Evolutionary conservation across 2,329 filamentous ascomycete species (phyloP), one percentile per base, ranked within the genome.

Genomic region (Xylaria sp.): DNA sequence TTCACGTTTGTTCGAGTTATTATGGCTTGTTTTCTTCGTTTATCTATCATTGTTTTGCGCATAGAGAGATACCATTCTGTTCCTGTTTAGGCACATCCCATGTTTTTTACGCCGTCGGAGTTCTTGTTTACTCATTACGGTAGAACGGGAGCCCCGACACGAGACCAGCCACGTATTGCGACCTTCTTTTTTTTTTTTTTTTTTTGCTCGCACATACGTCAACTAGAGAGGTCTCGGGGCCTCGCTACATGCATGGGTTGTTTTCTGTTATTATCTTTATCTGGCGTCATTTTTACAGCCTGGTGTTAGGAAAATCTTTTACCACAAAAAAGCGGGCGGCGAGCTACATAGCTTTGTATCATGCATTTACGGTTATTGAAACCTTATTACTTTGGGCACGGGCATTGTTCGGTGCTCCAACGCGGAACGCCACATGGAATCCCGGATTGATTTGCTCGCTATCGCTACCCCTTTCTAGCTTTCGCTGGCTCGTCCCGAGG

Each of bases 61-160:
- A 75, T 76, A 76, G 73, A 76, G 73, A 76, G 73, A 77, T 77
- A 76, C 75, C 75, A 76, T 72, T 74, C 60, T 69, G 60, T 66
- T 60, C 63, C 59, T 48, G 43, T 57, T 56, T 60, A 63, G 59
- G 41, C 65, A 63, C 32, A 28, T n/a, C 52, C 15, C 28, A 6
- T 63, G 39, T 23, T 66, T 57, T 50, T 41, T 57, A 30, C 43
- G 15, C 41, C 43, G 41, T 20, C 7, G 56, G 55, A 60, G 36
- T 39, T 41, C 4, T 13, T 7, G 28, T 60, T 34, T 32, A 58
- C 41, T 52, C n/a, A 46, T 41, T 18, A 30, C 41, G 53, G 28
- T 41, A 15, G 46, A 34, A 60, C 15, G 25, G 28, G 48, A 58
- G 13, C 25, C 20, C 57, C 36, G 41, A 50, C 55, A 36, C 36